Conservation (phyloP, 306 rosid genomes). For the Glycyrrhiza uralensis region DNA sequence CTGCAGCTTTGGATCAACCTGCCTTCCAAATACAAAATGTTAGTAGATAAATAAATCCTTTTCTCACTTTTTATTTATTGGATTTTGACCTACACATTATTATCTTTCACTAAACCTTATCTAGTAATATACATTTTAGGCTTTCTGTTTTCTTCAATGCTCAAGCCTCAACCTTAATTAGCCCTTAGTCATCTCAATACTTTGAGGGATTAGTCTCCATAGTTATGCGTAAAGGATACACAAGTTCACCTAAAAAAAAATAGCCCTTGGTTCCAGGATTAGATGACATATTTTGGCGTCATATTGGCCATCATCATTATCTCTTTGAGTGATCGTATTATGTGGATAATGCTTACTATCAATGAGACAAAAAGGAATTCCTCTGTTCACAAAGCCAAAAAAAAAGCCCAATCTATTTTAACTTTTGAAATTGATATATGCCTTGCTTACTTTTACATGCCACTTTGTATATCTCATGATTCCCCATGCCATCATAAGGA, state of each 20-base stretch:
- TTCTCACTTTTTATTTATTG: too few relatives aligned
- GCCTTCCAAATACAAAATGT: constrained; percentile 85
- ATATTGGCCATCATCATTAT: constrained; percentile 26
- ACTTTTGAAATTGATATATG: background rate
- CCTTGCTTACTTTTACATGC: constrained; percentile 11
- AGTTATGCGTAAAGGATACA: too few relatives aligned
- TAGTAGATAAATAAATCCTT: background rate
- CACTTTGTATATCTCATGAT: constrained; percentile 31
- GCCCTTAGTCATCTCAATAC: too few relatives aligned
- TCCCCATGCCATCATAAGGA: constrained; percentile 38
- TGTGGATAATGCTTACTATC: constrained; percentile 18
- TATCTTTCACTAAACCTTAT: background rate
- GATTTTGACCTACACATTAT: too few relatives aligned
- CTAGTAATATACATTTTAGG: too few relatives aligned
- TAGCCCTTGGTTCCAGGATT: background rate
- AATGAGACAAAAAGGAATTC: constrained; percentile 27
- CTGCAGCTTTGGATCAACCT: constrained; percentile 91
- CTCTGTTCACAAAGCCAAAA: constrained; percentile 11
- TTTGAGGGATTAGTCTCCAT: too few relatives aligned
- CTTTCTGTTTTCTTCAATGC: too few relatives aligned
- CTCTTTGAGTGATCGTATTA: constrained; percentile 4
- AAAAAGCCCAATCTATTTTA: constrained; percentile 19
- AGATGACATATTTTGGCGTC: constrained; percentile 37
- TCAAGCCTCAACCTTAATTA: too few relatives aligned
- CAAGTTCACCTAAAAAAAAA: too few relatives aligned